A percentile compares a stretch with the other conserved stretches of the same genome.
Conservation (phyloP, 202 grass and related monocot species). For the Setaria italica region DNA sequence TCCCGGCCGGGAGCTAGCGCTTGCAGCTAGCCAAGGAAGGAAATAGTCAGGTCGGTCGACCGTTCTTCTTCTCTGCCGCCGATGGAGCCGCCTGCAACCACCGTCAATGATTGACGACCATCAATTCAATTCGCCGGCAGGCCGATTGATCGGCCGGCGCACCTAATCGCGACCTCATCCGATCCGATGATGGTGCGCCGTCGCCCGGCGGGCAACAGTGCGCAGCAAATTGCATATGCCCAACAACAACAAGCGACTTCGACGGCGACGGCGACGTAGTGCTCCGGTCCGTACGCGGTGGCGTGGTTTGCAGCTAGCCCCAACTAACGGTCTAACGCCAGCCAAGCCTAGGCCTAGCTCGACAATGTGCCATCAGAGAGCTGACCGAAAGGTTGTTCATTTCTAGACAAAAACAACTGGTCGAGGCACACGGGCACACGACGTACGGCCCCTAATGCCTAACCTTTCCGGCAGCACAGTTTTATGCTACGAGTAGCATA, state of each 20-base stretch:
- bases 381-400: no score
- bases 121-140: background rate
- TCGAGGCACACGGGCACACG: no score
- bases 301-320: background rate
- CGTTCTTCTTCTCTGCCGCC: background rate
- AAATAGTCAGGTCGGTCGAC: no score
- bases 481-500: no score
- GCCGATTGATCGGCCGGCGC: background rate
- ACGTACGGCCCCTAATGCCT: no score
- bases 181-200: background rate
- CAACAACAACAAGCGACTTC: background rate
- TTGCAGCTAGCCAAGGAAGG: no score
- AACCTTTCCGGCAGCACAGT: no score
- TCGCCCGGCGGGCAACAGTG: background rate
- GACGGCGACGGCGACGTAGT: background rate
- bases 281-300: background rate
- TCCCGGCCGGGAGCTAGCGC: no score
- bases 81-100: background rate
- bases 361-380: no score
- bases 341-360: background rate
- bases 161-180: background rate
- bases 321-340: background rate
- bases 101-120: constrained; percentile 18
- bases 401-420: no score
- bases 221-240: background rate